Conservation (phyloP, 1,284 basidiomycete species). For the Melampsora americana region DNA sequence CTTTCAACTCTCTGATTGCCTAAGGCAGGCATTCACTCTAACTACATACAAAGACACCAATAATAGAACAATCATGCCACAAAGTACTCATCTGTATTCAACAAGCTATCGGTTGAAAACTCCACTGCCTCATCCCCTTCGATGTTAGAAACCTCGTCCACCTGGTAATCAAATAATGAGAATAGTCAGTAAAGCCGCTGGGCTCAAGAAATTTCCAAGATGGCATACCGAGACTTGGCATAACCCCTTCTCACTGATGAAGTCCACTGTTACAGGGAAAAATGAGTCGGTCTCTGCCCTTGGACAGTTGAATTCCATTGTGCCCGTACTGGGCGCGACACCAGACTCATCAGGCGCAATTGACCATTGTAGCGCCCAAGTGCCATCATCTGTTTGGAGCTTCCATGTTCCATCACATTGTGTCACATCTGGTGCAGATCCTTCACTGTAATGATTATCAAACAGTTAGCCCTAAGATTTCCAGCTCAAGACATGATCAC, state of each 20-base stretch:
- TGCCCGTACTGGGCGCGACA: constrained; percentile 65
- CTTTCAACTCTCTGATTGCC: too few species aligned
- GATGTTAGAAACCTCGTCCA: constrained; percentile 58
- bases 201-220: neutral
- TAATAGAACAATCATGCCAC: constrained; percentile 44
- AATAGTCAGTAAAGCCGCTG: neutral
- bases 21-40: neutral
- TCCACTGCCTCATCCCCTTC: constrained; percentile 63
- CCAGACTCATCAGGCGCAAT: constrained; percentile 57
- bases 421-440: constrained; percentile 74
- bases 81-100: constrained; percentile 52
- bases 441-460: constrained; percentile 59
- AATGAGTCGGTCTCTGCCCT: constrained; percentile 79
- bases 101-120: constrained; percentile 73
- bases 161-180: constrained; percentile 44
- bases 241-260: constrained; percentile 73
- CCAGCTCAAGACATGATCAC: neutral
- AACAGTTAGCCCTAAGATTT: neutral
- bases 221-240: constrained; percentile 65
- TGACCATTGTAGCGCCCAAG: constrained; percentile 74
- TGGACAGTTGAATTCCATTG: constrained; percentile 79
- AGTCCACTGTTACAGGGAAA: constrained; percentile 86
- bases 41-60: constrained; percentile 6
- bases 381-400: constrained; percentile 67
- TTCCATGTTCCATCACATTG: constrained; percentile 75